Evolutionary conservation across 768 basidiomycete species (phyloP).

Genomic region (Inosperma sp.): DNA sequence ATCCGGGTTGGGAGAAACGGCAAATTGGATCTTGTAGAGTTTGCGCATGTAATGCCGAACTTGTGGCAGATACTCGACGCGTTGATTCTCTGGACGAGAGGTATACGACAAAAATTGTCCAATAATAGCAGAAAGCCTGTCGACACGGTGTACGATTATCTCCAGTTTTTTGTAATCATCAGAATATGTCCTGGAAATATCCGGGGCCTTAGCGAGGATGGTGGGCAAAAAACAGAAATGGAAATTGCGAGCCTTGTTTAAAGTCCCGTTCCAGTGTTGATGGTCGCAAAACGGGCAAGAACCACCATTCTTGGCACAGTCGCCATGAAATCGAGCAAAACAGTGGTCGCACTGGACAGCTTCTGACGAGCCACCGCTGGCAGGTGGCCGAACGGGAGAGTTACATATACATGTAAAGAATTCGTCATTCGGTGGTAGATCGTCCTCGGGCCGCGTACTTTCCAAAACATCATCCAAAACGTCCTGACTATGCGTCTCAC

Average conservation of each 20-base stretch:
- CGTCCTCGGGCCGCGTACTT: slow-evolving; percentile 71
- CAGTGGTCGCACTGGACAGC: slow-evolving; percentile 91
- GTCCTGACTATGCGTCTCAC: slow-evolving; percentile 54
- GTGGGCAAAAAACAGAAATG: slow-evolving; percentile 78
- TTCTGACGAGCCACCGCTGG: slow-evolving; percentile 66
- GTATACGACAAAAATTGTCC: slow-evolving; percentile 78
- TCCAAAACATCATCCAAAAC: slow-evolving; percentile 74
- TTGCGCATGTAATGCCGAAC: slow-evolving; percentile 91
- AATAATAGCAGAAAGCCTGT: slow-evolving; percentile 67
- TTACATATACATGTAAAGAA: slow-evolving; percentile 84
- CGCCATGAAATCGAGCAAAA: slow-evolving; percentile 79
- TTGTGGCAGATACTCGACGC: slow-evolving; percentile 72
- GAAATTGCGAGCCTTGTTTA: slow-evolving; percentile 77
- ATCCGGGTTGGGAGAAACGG: slow-evolving; percentile 77
- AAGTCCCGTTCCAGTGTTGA: slow-evolving; percentile 85
- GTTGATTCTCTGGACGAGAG: slow-evolving; percentile 63
- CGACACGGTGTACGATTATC: slow-evolving; percentile 72
- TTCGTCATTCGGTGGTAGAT: slow-evolving; percentile 73
- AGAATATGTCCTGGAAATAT: slow-evolving; percentile 73
- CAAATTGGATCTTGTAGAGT: slow-evolving; percentile 83
- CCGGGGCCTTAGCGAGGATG: slow-evolving; percentile 68
- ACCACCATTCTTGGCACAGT: slow-evolving; percentile 82
- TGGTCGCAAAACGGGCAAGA: slow-evolving; percentile 91
- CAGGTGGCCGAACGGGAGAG: slow-evolving; percentile 72
- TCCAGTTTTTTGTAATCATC: slow-evolving; percentile 78